These are phyloP conservation scores for Limonium bicolor DNA, from an alignment of 148 eudicot genomes.

Conservation along the genomic window DNA sequence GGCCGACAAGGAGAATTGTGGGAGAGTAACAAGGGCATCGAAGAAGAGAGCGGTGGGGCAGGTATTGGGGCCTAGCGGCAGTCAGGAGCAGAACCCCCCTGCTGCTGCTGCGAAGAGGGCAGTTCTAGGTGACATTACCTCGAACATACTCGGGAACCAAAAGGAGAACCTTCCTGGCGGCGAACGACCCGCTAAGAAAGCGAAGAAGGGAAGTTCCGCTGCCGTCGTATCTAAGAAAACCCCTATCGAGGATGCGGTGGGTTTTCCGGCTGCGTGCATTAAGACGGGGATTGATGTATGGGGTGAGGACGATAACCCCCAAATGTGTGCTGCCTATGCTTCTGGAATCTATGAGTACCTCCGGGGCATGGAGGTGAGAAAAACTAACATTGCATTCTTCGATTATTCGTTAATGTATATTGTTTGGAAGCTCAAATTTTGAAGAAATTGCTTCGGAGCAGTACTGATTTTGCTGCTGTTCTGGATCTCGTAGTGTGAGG, in stretches of 20 bases:
- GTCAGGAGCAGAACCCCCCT: not conserved
- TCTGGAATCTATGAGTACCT: conserved; percentile 59
- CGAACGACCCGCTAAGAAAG: conserved; percentile 10
- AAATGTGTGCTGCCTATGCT: conserved; percentile 61
- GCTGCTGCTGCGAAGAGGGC: conserved; percentile 36
- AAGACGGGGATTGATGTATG: conserved; percentile 12
- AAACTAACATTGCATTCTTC: not conserved
- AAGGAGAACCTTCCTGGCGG: conserved; percentile 6
- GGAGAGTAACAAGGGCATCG: conserved; percentile 45
- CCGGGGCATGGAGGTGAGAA: conserved; percentile 60
- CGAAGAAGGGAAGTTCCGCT: conserved; percentile 4
- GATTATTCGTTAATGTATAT: not conserved
- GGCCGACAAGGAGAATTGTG: conserved; percentile 58
- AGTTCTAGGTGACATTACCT: conserved; percentile 54
- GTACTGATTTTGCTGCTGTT: not conserved
- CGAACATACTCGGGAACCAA: conserved; percentile 7
- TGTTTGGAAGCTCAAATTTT: not conserved
- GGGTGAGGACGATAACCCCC: conserved; percentile 44
- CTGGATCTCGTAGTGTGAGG: not conserved
- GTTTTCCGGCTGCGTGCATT: not conserved
- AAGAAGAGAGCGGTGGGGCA: conserved; percentile 38
- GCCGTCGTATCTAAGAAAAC: conserved; percentile 3
- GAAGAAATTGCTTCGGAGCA: not conserved
- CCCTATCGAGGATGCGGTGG: conserved; percentile 11
- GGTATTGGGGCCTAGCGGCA: not conserved